Base-by-base conservation (phyloP, 257 asterid genomes). In the Solanum tacnaense region DNA sequence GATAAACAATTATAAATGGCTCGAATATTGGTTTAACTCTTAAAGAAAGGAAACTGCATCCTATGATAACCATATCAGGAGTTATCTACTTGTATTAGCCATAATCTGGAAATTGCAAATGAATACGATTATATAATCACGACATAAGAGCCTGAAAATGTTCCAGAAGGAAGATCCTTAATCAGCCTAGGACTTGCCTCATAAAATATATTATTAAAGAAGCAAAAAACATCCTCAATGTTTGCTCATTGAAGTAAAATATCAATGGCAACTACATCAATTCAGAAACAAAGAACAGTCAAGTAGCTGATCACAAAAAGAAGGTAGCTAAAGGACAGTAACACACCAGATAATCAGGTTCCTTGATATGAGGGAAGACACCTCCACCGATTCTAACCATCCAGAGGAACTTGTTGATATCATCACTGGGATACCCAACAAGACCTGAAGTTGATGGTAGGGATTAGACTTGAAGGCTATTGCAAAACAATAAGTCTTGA, bases 301-400 rank as follows among this genome's bases (percentile, higher is more conserved):
- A 16, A 44, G 34, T 29, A 44, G 1, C 15, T 0, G 7, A 49
- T 7, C 70, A 81, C 34, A 81, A 31, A 46, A 81, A 6, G 68
- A 81, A 81, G 85, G 65, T 46, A 52, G 41, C 15, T 8, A 9
- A 81, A 46, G 29, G 85, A 81, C 41, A 49, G 62, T 31, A 18
- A 89, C 98, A 88, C 79, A 94, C 99, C 98, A 97, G 92, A 93
- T 97, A 97, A 92, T 97, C 99, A 87, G 99, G 97, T 89, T 97
- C 99, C 93, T 96, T 97, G 84, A 97, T 97, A 91, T 97, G 99
- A 91, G 99, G 99, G 90, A 94, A 97, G 52, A 92, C 99, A 29
- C 99, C 99, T 44, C 99, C 99, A 75, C 99, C 99, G 20, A 97
- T 97, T 88, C 99, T 94, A 89, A 97, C 99, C 99, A 97, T 97